Evolutionary conservation across 805 yeast genomes (phyloP).

Genomic region (Kodamaea leandrae): DNA sequence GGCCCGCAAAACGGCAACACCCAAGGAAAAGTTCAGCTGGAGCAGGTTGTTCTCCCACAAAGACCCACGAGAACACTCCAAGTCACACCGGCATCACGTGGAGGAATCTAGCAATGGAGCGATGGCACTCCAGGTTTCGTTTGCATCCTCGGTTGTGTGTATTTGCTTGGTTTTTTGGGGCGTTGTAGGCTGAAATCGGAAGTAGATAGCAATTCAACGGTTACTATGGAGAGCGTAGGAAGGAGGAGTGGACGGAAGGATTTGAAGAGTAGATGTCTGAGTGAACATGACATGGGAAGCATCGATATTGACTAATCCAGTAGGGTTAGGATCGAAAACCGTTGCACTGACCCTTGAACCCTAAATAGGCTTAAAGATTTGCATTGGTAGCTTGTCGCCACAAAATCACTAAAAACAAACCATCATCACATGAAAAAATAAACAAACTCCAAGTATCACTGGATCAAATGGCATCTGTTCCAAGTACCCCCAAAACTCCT

Average conservation of each 20-base stretch:
- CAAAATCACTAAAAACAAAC: conserved; percentile 8
- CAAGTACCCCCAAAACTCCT: conserved; percentile 16
- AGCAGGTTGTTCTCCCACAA: background rate
- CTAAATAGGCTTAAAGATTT: too few relatives aligned
- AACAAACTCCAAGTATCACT: conserved; percentile 2
- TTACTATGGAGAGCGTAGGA: too few relatives aligned
- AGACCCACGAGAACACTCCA: background rate
- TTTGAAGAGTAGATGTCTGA: too few relatives aligned
- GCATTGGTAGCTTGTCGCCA: conserved; percentile 1
- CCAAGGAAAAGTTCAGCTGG: background rate
- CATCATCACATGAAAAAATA: conserved; percentile 4
- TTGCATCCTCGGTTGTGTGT: background rate
- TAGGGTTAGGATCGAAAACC: too few relatives aligned
- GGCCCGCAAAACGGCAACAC: background rate
- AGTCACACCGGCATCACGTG: background rate
- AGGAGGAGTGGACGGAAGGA: too few relatives aligned
- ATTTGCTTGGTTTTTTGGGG: background rate
- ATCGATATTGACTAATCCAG: too few relatives aligned
- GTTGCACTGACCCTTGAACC: too few relatives aligned
- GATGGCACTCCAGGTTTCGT: background rate
- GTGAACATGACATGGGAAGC: too few relatives aligned
- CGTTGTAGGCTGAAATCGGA: too few relatives aligned
- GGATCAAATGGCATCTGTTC: conserved; percentile 13
- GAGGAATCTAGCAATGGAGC: background rate
- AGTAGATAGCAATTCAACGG: too few relatives aligned